Conservation (phyloP, 2,329 filamentous ascomycete genomes). For the Diaporthe helianthi region DNA sequence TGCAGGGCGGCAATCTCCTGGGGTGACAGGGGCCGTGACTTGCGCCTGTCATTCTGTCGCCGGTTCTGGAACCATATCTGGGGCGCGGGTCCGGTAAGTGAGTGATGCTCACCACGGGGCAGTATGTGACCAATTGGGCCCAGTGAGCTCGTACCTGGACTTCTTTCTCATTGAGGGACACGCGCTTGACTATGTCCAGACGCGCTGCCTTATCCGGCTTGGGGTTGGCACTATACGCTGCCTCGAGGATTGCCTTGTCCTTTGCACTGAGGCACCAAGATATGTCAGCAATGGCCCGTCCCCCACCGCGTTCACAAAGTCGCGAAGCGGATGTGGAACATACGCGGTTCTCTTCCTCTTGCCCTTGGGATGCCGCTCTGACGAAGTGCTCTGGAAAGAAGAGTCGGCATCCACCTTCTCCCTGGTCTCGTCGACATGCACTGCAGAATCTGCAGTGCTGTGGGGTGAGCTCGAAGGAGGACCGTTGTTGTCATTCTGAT, state of each 20-base stretch:
- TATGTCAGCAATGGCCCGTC: constrained; percentile 21
- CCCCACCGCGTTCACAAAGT: constrained; percentile 11
- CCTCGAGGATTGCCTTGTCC: constrained; percentile 87
- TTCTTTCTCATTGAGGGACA: constrained; percentile 92
- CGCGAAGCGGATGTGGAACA: constrained; percentile 42
- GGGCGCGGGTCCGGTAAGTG: constrained; percentile 31
- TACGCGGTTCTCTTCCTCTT: constrained; percentile 71
- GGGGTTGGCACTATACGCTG: constrained; percentile 82
- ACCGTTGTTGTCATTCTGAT: constrained; percentile 19
- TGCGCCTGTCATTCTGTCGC: constrained; percentile 89
- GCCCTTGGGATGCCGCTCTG: constrained; percentile 60
- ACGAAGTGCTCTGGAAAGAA: constrained; percentile 34
- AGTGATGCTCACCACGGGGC: constrained; percentile 7
- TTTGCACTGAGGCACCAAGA: constrained; percentile 65
- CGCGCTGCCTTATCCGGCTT: constrained; percentile 93
- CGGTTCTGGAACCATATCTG: constrained; percentile 99
- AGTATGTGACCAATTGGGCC: constrained; percentile 2
- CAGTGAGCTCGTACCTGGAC: constrained; percentile 76
- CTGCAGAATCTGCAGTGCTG: constrained; percentile 28
- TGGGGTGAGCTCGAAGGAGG: constrained; percentile 31
- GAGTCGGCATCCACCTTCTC: constrained; percentile 30
- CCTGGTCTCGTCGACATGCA: constrained; percentile 22
- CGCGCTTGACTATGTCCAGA: constrained; percentile 81
- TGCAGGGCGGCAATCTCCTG: constrained; percentile 74
- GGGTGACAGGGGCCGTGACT: constrained; percentile 81